phyloP scores from a whole-genome alignment of 2,329 filamentous ascomycete genomes.

The Aspergillus sp. region DNA sequence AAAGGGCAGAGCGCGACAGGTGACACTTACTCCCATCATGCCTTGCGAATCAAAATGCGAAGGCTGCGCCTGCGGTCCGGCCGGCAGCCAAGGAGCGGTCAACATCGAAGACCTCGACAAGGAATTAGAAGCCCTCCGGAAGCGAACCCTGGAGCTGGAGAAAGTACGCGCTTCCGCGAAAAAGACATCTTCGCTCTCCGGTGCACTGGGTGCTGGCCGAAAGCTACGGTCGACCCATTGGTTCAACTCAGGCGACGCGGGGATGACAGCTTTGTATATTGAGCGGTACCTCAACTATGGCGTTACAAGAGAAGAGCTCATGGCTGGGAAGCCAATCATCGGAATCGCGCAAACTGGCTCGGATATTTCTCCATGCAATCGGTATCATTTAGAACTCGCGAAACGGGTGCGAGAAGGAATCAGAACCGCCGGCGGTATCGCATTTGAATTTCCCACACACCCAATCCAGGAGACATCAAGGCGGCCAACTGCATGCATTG shows the following conservation, averaged over 20 bases:
- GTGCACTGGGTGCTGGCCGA: conserved; percentile 13
- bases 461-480: conserved; percentile 53
- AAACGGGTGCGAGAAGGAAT: conserved; percentile 54
- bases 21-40: conserved; percentile 8
- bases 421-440: conserved; percentile 49
- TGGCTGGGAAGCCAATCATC: conserved; percentile 52
- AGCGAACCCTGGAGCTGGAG: conserved; percentile 40
- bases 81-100: conserved; percentile 20
- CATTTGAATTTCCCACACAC: conserved; percentile 54
- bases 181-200: conserved; percentile 5
- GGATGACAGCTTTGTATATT: conserved; percentile 50
- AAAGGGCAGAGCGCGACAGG: neutral
- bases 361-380: conserved; percentile 53
- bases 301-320: conserved; percentile 50
- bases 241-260: conserved; percentile 47
- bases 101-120: conserved; percentile 44
- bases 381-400: conserved; percentile 50
- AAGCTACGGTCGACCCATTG: conserved; percentile 45
- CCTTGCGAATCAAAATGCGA: conserved; percentile 27
- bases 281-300: conserved; percentile 55
- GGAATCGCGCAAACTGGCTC: conserved; percentile 55
- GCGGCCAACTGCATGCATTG: conserved; percentile 51
- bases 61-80: conserved; percentile 33
- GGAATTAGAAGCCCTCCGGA: conserved; percentile 40
- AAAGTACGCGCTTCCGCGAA: conserved; percentile 32